Conservation (phyloP, 176 grass and related monocot genomes). For the Oryza punctata region DNA sequence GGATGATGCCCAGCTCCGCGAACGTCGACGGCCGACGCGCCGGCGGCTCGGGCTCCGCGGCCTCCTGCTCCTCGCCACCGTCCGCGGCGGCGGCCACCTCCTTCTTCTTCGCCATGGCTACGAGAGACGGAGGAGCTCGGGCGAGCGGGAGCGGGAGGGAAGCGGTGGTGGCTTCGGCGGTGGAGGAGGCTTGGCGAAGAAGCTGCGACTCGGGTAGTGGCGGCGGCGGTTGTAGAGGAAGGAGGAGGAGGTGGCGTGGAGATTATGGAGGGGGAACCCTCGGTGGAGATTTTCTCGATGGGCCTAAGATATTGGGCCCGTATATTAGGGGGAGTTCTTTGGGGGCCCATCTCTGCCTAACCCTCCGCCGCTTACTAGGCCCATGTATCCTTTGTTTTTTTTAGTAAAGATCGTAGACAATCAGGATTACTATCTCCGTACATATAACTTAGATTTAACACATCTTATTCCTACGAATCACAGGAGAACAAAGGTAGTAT, state of each 20-base stretch:
- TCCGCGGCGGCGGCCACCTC: neutral
- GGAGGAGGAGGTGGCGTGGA: too few species aligned
- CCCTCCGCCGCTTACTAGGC: too few species aligned
- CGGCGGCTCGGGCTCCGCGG: neutral
- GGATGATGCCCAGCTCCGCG: slow-evolving; percentile 53
- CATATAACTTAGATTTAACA: too few species aligned
- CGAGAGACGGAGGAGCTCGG: neutral
- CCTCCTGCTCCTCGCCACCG: slow-evolving; percentile 14
- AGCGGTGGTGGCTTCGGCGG: neutral
- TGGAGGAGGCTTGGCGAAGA: neutral
- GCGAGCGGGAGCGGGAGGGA: neutral
- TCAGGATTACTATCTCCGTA: too few species aligned
- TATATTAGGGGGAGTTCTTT: too few species aligned
- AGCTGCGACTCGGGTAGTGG: neutral
- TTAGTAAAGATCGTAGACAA: too few species aligned
- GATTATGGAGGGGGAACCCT: neutral
- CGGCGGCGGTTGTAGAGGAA: too few species aligned
- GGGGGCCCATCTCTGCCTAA: too few species aligned
- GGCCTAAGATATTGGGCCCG: neutral
- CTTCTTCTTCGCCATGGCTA: slow-evolving; percentile 32
- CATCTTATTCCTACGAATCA: too few species aligned
- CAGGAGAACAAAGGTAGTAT: too few species aligned
- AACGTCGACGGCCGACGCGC: slow-evolving; percentile 42
- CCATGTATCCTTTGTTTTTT: too few species aligned
- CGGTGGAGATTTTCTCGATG: neutral